Percentiles rank a stretch among this genome's conserved stretches.
Conservation (phyloP, 2,329 filamentous ascomycete genomes). For the Colletotrichum spaethianum region DNA sequence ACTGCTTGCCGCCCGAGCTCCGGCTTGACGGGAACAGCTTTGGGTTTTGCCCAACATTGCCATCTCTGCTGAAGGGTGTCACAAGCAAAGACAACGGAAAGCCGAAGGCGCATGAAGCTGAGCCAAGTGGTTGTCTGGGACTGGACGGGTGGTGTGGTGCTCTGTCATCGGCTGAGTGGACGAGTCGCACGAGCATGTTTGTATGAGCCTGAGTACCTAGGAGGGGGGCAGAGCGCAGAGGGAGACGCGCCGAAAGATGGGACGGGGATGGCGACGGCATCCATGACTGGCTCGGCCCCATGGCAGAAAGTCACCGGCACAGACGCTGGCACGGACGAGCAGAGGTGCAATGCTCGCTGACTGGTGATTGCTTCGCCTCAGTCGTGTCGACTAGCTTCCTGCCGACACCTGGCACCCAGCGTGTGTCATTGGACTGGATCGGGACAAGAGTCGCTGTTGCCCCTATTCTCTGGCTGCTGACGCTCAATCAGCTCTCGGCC, state of each 20-base stretch:
- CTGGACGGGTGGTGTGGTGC: constrained; percentile 24
- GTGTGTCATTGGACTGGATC: constrained; percentile 25
- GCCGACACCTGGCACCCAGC: constrained; percentile 22
- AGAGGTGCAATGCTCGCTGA: constrained; percentile 28
- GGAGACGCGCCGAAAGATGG: constrained; percentile 15
- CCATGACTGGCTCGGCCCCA: constrained; percentile 31
- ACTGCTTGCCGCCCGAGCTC: constrained; percentile 21
- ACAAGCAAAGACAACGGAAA: not conserved
- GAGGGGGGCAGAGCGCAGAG: not conserved
- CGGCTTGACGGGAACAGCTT: not conserved
- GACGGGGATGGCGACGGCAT: constrained; percentile 22
- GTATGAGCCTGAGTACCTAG: constrained; percentile 20
- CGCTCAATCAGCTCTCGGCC: constrained; percentile 19
- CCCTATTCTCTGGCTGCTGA: constrained; percentile 22
- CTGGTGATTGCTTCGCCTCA: constrained; percentile 41
- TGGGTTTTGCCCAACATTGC: not conserved
- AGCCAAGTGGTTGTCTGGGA: constrained; percentile 27
- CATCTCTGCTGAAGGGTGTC: constrained; percentile 19
- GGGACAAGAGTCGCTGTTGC: constrained; percentile 22
- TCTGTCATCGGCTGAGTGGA: constrained; percentile 35
- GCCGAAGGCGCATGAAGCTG: constrained; percentile 31
- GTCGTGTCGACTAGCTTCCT: constrained; percentile 37
- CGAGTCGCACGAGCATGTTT: constrained; percentile 30
- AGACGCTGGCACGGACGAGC: constrained; percentile 35
- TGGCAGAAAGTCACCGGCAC: constrained; percentile 26